phyloP scores from a whole-genome alignment of 495 filamentous ascomycete species.

The Chlorociboria aeruginascens region DNA sequence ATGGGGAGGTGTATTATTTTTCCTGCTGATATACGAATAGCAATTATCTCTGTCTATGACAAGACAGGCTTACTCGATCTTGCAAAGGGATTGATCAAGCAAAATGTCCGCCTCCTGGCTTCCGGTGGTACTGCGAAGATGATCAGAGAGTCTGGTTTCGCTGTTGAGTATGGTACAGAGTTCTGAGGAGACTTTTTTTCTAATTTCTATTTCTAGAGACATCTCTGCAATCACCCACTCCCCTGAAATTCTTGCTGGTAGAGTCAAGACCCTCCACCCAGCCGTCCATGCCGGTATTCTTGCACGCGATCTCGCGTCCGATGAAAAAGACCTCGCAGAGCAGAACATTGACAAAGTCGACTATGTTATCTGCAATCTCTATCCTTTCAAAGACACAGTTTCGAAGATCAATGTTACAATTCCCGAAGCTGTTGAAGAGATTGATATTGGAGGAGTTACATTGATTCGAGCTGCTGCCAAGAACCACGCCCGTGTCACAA shows the following conservation, averaged over 20 bases:
- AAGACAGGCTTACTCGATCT: constrained; percentile 95
- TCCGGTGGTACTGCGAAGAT: constrained; percentile 89
- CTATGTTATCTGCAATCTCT: constrained; percentile 97
- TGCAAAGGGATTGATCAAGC: constrained; percentile 83
- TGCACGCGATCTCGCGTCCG: constrained; percentile 79
- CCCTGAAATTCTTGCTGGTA: constrained; percentile 93
- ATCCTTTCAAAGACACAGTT: constrained; percentile 96
- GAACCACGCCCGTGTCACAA: constrained; percentile 90
- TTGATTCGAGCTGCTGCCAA: constrained; percentile 93
- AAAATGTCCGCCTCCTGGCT: constrained; percentile 84
- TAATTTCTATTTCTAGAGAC: constrained; percentile 43
- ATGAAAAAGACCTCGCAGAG: constrained; percentile 91
- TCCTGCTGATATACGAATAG: constrained; percentile 27
- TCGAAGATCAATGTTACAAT: constrained; percentile 95
- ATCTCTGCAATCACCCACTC: constrained; percentile 94
- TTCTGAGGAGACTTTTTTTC: background rate
- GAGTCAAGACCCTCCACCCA: constrained; percentile 96
- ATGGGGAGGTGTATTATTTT: background rate
- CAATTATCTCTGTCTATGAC: constrained; percentile 95
- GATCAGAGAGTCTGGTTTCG: constrained; percentile 90
- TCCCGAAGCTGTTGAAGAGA: constrained; percentile 92
- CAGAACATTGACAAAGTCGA: constrained; percentile 97
- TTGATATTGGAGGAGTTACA: constrained; percentile 96
- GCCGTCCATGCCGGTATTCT: constrained; percentile 90
- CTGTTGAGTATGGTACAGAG: constrained; percentile 52